phyloP scores from a whole-genome alignment of 345 rosid genomes.

The Ceriops tagal region DNA sequence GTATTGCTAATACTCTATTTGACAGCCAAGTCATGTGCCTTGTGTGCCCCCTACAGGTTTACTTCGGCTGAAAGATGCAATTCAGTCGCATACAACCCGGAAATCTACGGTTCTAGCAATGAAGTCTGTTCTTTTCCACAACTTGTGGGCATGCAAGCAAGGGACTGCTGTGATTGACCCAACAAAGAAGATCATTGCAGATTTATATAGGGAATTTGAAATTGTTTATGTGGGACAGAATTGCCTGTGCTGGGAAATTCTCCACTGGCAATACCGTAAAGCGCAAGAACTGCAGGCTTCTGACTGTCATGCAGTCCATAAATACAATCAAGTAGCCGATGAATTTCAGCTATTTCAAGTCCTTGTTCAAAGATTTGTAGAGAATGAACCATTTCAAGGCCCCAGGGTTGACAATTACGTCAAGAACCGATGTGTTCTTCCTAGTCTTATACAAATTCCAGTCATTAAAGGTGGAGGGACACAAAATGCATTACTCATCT shows the following conservation, averaged over 20 bases:
- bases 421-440: slow-evolving; percentile 23
- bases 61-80: slow-evolving; percentile 44
- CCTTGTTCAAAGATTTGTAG: slow-evolving; percentile 19
- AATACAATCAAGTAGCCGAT: slow-evolving; percentile 18
- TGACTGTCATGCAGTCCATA: slow-evolving; percentile 3
- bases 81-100: slow-evolving; percentile 14
- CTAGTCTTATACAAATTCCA: slow-evolving; percentile 24
- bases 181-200: slow-evolving; percentile 35
- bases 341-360: slow-evolving; percentile 26
- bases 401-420: slow-evolving; percentile 23
- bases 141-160: slow-evolving; percentile 41
- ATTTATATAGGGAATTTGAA: slow-evolving; percentile 30
- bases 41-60: slow-evolving; percentile 38
- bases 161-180: slow-evolving; percentile 35
- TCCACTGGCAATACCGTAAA: slow-evolving; percentile 24
- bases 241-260: slow-evolving; percentile 26
- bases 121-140: slow-evolving; percentile 33
- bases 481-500: not conserved
- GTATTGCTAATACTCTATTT: not conserved
- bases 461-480: slow-evolving; percentile 10
- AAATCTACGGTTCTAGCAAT: slow-evolving; percentile 20
- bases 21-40: not conserved
- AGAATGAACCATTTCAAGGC: slow-evolving; percentile 25
- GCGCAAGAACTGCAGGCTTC: slow-evolving; percentile 10
- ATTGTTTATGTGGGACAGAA: slow-evolving; percentile 16